Evolutionary conservation across 164 flowering plant genomes (phyloP).

Genomic region (Taxillus chinensis): DNA sequence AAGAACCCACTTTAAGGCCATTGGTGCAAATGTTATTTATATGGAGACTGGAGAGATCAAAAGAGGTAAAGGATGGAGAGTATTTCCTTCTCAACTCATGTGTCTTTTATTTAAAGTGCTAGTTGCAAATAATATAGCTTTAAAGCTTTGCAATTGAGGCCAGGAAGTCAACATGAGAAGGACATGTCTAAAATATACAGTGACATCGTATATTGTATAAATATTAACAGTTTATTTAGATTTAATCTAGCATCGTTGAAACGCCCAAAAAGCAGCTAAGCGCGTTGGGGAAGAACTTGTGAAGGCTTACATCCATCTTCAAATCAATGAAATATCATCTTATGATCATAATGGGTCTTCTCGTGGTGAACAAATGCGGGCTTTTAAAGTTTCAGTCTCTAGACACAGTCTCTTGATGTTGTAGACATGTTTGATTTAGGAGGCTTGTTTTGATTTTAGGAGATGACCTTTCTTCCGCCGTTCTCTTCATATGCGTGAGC

Average conservation of each 20-base stretch:
- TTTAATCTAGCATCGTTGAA: background rate
- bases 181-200: no score
- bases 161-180: constrained; percentile 6
- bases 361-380: constrained; percentile 57
- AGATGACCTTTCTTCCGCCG: no score
- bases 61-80: background rate
- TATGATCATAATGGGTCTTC: constrained; percentile 82
- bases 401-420: constrained; percentile 53
- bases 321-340: constrained; percentile 68
- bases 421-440: constrained; percentile 11
- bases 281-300: constrained; percentile 78
- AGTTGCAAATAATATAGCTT: background rate
- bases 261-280: constrained; percentile 61
- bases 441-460: no score
- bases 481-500: no score
- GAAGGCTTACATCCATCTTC: constrained; percentile 55
- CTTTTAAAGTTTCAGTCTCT: constrained; percentile 50
- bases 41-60: no score
- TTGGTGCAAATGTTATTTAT: background rate
- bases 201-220: no score
- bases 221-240: no score
- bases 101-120: constrained; percentile 6
- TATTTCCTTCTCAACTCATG: constrained; percentile 5
- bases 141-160: constrained; percentile 5
- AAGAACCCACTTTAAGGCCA: background rate